Evolutionary conservation across 2,329 filamentous ascomycete species (phyloP), one percentile per base, ranked within the genome.

Genomic region (Akanthomyces dipterigenus): DNA sequence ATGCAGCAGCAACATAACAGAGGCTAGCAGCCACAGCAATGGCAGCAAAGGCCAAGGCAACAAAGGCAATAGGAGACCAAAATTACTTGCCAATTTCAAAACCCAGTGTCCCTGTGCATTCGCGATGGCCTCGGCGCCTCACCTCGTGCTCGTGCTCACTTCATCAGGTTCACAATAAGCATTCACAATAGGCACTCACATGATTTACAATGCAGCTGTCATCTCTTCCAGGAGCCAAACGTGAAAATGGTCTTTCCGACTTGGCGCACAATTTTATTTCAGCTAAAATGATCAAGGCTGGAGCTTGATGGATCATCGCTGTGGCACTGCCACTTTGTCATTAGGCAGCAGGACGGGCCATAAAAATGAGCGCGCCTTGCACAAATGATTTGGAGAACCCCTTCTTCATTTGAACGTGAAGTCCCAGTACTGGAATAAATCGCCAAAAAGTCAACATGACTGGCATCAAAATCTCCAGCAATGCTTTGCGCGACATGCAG

Each of bases 331-430:
- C 43, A 48, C 55, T 24, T 12, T n/a, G 20, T 8, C 28, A 22
- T 57, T 28, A 46, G 55, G 55, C 55, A 57, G 43, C 55, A 48
- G 34, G n/a, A n/a, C 26, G 14, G n/a, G 55, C 20, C n/a, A 34
- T 16, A 28, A 22, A 22, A 24, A 9, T 31, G 51, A 42, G 14
- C 24, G 28, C 6, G 5, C 34, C 14, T 43, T 14, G 24, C 16
- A 56, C 12, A 42, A 34, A 22, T 18, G n/a, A 43, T 16, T 7
- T 34, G 7, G 8, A 22, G 14, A 20, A 16, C 3, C 16, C n/a
- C 11, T 12, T 1, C 5, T 34, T 1, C 18, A 45, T 31, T 11
- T 1, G 31, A 11, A n/a, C 8, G 20, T 40, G 3, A 54, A 11
- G 6, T 11, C 16, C 12, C 7, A 2, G n/a, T 28, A 42, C 9